These are phyloP conservation scores for Trichomonascaceae sp. DNA, from an alignment of 1,139 yeast species.

Conservation along the genomic window DNA sequence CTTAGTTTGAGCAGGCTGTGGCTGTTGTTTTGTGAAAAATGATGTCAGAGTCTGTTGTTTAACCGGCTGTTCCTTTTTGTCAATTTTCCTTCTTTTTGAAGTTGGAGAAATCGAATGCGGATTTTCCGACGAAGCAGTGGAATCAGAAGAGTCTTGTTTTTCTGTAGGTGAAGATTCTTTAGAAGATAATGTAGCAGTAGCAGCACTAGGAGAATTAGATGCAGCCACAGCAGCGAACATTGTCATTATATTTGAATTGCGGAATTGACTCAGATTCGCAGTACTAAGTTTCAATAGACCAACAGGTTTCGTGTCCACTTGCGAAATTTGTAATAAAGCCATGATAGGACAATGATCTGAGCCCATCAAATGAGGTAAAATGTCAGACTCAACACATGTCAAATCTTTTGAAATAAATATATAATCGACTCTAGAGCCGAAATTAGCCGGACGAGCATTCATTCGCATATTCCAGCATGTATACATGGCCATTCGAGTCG, in stretches of 20 bases:
- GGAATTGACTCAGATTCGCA: conserved; percentile 13
- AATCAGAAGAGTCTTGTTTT: neutral
- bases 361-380: conserved; percentile 66
- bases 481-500: conserved; percentile 58
- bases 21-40: conserved; percentile 1
- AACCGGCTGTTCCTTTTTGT: neutral
- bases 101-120: neutral
- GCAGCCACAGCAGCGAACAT: conserved; percentile 12
- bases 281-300: conserved; percentile 12
- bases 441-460: conserved; percentile 74
- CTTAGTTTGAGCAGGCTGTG: neutral
- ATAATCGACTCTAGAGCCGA: conserved; percentile 83
- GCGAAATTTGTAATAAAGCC: conserved; percentile 42
- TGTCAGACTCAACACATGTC: conserved; percentile 47
- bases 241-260: conserved; percentile 10
- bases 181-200: neutral
- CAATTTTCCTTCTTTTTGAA: neutral
- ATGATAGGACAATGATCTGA: conserved; percentile 94
- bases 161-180: neutral
- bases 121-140: neutral
- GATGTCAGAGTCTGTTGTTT: conserved; percentile 9
- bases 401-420: conserved; percentile 47
- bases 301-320: neutral
- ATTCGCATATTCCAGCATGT: conserved; percentile 89
- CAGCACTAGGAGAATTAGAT: neutral